Conservation (phyloP, 768 basidiomycete genomes). For the Sistotremastrum suecicum region DNA sequence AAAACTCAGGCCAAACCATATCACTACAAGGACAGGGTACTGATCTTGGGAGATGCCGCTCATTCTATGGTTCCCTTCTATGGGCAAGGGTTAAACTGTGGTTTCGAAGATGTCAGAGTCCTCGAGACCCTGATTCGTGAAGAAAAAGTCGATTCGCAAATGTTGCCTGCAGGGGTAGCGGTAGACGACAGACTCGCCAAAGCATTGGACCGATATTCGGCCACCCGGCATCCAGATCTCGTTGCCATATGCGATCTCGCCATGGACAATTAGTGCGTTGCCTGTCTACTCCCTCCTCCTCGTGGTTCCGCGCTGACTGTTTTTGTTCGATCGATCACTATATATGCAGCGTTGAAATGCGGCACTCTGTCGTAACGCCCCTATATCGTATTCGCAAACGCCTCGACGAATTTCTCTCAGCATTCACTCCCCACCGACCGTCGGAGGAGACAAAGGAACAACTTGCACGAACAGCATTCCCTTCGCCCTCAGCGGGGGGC, state of each 20-base stretch:
- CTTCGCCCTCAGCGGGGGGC: slow-evolving; percentile 43
- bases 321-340: slow-evolving; percentile 13
- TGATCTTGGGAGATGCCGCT: slow-evolving; percentile 88
- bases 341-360: slow-evolving; percentile 72
- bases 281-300: slow-evolving; percentile 14
- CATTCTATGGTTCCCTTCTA: slow-evolving; percentile 99
- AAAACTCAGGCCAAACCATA: slow-evolving; percentile 60
- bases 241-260: slow-evolving; percentile 85
- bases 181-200: slow-evolving; percentile 44
- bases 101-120: slow-evolving; percentile 92
- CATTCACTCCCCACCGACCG: slow-evolving; percentile 19
- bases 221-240: slow-evolving; percentile 74
- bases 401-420: slow-evolving; percentile 61
- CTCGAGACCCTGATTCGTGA: slow-evolving; percentile 61
- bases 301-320: slow-evolving; percentile 2
- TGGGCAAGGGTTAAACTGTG: slow-evolving; percentile 95
- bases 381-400: slow-evolving; percentile 67
- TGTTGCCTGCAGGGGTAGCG: slow-evolving; percentile 20
- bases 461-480: slow-evolving; percentile 36
- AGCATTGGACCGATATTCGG: slow-evolving; percentile 69
- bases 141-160: slow-evolving; percentile 44
- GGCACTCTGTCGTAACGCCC: slow-evolving; percentile 77
- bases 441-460: not conserved
- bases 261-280: slow-evolving; percentile 89
- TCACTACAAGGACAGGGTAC: slow-evolving; percentile 77